Conservation (phyloP, 1,284 basidiomycete genomes). For the Microbotryomycetes sp. region DNA sequence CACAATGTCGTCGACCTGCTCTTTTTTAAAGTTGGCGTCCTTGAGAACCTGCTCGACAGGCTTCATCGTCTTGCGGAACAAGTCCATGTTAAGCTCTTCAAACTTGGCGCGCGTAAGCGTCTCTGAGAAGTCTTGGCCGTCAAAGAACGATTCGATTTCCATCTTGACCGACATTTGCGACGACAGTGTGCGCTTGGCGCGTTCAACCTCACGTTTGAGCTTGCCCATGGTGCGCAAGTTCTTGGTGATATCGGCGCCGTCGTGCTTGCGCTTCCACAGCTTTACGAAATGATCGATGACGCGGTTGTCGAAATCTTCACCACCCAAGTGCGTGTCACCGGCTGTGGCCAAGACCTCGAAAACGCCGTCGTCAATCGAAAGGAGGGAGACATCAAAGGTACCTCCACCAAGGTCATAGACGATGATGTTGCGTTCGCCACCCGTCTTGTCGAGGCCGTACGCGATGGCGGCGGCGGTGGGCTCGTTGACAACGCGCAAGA, state of each 20-base stretch:
- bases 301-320: constrained; percentile 98
- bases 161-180: constrained; percentile 63
- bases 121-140: constrained; percentile 93
- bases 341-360: constrained; percentile 97
- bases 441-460: constrained; percentile 92
- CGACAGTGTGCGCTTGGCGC: constrained; percentile 95
- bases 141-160: constrained; percentile 80
- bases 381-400: constrained; percentile 96
- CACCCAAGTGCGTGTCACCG: constrained; percentile 97
- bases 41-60: constrained; percentile 98
- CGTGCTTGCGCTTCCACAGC: constrained; percentile 87
- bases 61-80: constrained; percentile 99
- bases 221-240: constrained; percentile 74
- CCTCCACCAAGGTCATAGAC: constrained; percentile 98
- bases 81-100: constrained; percentile 96
- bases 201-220: constrained; percentile 96
- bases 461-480: constrained; percentile 92
- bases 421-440: constrained; percentile 87
- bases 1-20: constrained; percentile 79
- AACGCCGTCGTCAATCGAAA: constrained; percentile 93
- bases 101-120: constrained; percentile 96
- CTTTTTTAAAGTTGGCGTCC: constrained; percentile 96
- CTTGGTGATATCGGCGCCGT: constrained; percentile 63
- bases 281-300: constrained; percentile 88
- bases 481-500: constrained; percentile 98